phyloP scores from a whole-genome alignment of 2,329 filamentous ascomycete species.

The Ustulina deusta region DNA sequence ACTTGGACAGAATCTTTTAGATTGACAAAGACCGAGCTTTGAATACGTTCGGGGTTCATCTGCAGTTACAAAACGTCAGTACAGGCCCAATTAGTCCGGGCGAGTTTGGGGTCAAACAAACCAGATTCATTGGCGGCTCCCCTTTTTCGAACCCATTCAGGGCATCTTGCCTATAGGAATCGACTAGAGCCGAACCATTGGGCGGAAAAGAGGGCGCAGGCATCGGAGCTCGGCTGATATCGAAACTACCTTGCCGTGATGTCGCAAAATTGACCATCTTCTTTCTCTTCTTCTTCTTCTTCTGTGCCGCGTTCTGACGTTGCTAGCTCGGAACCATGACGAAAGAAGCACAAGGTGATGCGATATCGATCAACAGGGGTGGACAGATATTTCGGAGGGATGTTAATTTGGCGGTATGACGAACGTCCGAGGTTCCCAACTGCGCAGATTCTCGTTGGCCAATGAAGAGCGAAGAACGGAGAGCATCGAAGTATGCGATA shows the following conservation, averaged over 20 bases:
- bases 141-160: slow-evolving; percentile 66
- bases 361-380: slow-evolving; percentile 1
- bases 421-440: neutral
- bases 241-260: slow-evolving; percentile 45
- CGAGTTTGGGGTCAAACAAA: slow-evolving; percentile 53
- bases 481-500: slow-evolving; percentile 8
- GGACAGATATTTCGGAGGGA: neutral
- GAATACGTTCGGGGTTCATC: slow-evolving; percentile 64
- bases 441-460: neutral
- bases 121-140: slow-evolving; percentile 67
- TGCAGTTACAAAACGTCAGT: slow-evolving; percentile 48
- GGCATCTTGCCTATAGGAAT: slow-evolving; percentile 70
- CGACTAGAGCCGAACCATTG: slow-evolving; percentile 64
- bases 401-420: neutral
- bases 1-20: slow-evolving; percentile 82
- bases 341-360: slow-evolving; percentile 25
- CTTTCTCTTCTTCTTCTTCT: slow-evolving; percentile 26
- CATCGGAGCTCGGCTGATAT: slow-evolving; percentile 40
- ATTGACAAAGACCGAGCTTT: slow-evolving; percentile 69
- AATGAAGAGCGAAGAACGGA: slow-evolving; percentile 24
- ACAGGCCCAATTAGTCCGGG: neutral
- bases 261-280: slow-evolving; percentile 48
- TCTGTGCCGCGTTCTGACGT: slow-evolving; percentile 40
- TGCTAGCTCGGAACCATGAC: slow-evolving; percentile 47
- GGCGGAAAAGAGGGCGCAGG: slow-evolving; percentile 52